Percentiles rank a stretch among this genome's conserved stretches.
Conservation (phyloP, 2,329 filamentous ascomycete genomes). For the Scytalidium lignicola region DNA sequence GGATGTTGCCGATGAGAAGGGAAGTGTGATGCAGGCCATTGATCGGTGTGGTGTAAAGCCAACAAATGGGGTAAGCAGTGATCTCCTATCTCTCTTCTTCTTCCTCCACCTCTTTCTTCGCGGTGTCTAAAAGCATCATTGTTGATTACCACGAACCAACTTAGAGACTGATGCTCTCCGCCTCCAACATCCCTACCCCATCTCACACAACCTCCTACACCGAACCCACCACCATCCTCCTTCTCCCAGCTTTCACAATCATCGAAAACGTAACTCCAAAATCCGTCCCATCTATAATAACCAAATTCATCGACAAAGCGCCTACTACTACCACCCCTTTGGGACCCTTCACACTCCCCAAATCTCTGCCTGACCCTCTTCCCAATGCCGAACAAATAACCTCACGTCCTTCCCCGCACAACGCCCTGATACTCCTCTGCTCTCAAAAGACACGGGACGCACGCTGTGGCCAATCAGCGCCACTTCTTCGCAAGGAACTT, state of each 20-base stretch:
- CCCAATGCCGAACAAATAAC: slow-evolving; percentile 37
- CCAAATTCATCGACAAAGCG: slow-evolving; percentile 60
- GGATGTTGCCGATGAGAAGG: slow-evolving; percentile 82
- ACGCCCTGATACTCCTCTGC: slow-evolving; percentile 85
- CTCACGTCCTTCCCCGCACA: slow-evolving; percentile 70
- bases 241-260: slow-evolving; percentile 79
- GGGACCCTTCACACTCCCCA: slow-evolving; percentile 56
- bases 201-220: slow-evolving; percentile 57
- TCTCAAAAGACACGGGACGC: slow-evolving; percentile 92
- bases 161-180: slow-evolving; percentile 85
- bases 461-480: slow-evolving; percentile 89
- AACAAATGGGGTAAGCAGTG: slow-evolving; percentile 57
- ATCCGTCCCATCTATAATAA: slow-evolving; percentile 66
- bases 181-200: slow-evolving; percentile 83
- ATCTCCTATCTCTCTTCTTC: background rate
- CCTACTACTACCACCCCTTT: slow-evolving; percentile 64
- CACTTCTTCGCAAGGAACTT: slow-evolving; percentile 80
- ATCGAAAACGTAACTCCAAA: slow-evolving; percentile 79
- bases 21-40: slow-evolving; percentile 76
- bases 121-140: too few species aligned
- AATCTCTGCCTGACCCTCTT: slow-evolving; percentile 26
- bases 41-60: slow-evolving; percentile 50
- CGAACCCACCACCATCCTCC: slow-evolving; percentile 70
- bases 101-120: background rate
- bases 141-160: background rate